These are phyloP conservation scores for Candida khao-thaluensis DNA, from an alignment of 805 yeast species.

Conservation along the genomic window DNA sequence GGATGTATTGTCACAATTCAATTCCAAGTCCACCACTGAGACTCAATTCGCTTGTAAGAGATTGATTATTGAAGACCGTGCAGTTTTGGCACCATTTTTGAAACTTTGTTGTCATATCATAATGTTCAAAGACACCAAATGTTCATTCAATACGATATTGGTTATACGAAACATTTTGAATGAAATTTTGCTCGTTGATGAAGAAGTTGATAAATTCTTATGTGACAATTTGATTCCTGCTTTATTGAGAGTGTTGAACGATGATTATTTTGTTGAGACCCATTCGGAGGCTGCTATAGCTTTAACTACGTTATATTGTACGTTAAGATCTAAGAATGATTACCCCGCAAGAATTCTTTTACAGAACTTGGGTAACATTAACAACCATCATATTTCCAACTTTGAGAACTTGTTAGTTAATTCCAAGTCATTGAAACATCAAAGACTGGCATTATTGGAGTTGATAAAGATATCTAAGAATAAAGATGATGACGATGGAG, in stretches of 20 bases:
- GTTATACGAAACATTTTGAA: constrained; percentile 72
- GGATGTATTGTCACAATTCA: constrained; percentile 82
- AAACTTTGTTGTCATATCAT: constrained; percentile 74
- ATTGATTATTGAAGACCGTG: constrained; percentile 61
- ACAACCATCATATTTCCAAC: constrained; percentile 54
- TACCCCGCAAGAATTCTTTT: constrained; percentile 64
- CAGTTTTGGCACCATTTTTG: constrained; percentile 74
- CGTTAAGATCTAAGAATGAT: constrained; percentile 65
- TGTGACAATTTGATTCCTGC: constrained; percentile 69
- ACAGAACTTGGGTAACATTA: constrained; percentile 52
- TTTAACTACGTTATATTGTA: constrained; percentile 74
- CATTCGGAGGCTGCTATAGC: constrained; percentile 92
- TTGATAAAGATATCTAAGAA: constrained; percentile 65
- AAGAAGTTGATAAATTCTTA: constrained; percentile 70
- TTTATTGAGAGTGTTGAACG: constrained; percentile 63
- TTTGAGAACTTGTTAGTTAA: constrained; percentile 63
- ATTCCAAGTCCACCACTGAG: constrained; percentile 50
- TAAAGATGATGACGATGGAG: constrained; percentile 32
- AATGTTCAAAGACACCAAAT: constrained; percentile 82
- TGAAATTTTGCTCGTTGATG: constrained; percentile 65
- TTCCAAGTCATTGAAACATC: constrained; percentile 73
- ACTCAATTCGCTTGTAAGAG: constrained; percentile 66
- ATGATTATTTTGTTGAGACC: constrained; percentile 78
- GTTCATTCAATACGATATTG: constrained; percentile 86
- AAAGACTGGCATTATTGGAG: constrained; percentile 75